Percentiles rank a stretch among this genome's conserved stretches.
These are phyloP conservation scores for Apiotrichum laibachii DNA, from an alignment of 1,284 basidiomycete species.

Conservation along the genomic window DNA sequence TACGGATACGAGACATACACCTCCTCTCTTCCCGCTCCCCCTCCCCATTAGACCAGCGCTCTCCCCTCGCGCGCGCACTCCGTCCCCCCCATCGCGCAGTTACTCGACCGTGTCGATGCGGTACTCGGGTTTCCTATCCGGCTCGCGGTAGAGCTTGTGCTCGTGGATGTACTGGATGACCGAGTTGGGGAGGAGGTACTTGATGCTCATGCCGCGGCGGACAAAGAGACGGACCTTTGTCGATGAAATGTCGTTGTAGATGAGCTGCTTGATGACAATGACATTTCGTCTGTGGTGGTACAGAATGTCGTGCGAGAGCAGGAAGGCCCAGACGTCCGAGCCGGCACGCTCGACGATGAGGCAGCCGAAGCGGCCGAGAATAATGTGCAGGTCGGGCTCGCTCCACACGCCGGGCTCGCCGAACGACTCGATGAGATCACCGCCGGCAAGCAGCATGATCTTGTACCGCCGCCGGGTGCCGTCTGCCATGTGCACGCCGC, in stretches of 20 bases:
- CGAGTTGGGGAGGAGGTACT: slow-evolving; percentile 83
- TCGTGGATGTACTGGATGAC: slow-evolving; percentile 93
- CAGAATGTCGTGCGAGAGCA: slow-evolving; percentile 58
- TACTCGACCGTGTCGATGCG: not conserved
- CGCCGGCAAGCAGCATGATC: slow-evolving; percentile 94
- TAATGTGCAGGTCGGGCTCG: slow-evolving; percentile 92
- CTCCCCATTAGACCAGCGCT: not conserved
- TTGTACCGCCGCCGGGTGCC: slow-evolving; percentile 52
- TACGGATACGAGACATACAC: no score
- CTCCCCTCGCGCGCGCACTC: not conserved
- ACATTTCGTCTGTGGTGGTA: slow-evolving; percentile 70
- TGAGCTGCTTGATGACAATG: slow-evolving; percentile 89
- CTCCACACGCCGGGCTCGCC: slow-evolving; percentile 94
- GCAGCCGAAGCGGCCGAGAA: slow-evolving; percentile 88
- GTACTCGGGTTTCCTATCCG: slow-evolving; percentile 21
- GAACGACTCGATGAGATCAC: slow-evolving; percentile 95
- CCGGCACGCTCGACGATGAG: slow-evolving; percentile 95
- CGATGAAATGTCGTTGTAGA: slow-evolving; percentile 97
- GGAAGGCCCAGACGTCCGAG: slow-evolving; percentile 72
- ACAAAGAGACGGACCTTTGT: slow-evolving; percentile 90
- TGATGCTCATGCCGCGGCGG: slow-evolving; percentile 86
- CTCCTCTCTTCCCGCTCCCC: not conserved
- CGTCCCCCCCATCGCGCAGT: not conserved
- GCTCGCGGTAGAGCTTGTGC: slow-evolving; percentile 43
- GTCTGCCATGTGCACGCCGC: slow-evolving; percentile 52